Evolutionary conservation across 192 early-diverging fungal genomes (phyloP).

Genomic region (Coemansia erecta): DNA sequence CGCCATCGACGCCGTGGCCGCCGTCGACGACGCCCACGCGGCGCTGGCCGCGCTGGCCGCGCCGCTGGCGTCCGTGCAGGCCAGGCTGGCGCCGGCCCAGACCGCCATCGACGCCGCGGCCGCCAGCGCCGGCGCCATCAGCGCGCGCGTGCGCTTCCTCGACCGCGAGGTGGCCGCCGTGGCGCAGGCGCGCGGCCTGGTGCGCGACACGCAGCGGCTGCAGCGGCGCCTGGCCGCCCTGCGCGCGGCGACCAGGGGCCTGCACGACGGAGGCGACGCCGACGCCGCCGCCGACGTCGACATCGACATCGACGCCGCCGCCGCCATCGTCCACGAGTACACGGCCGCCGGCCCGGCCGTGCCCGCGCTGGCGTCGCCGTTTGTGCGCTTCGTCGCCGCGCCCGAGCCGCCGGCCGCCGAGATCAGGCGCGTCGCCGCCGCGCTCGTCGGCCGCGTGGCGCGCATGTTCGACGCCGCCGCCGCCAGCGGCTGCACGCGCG

Average conservation of each 20-base stretch:
- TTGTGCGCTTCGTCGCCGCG: constrained; percentile 36
- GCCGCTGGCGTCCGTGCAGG: constrained; percentile 4
- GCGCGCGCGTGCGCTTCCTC: constrained; percentile 78
- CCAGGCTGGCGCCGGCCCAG: constrained; percentile 28
- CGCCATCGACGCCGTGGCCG: constrained; percentile 15
- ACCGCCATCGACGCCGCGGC: constrained; percentile 46
- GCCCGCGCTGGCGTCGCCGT: constrained; percentile 22
- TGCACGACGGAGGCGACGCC: constrained; percentile 60
- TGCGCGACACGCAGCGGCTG: constrained; percentile 66
- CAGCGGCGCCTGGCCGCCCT: constrained; percentile 35
- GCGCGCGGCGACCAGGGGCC: constrained; percentile 25
- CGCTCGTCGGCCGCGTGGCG: constrained; percentile 69
- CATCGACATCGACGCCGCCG: constrained; percentile 61
- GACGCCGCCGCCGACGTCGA: constrained; percentile 26
- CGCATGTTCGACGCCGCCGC: constrained; percentile 81
- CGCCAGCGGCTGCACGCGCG: constrained; percentile 61
- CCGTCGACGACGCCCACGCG: constrained; percentile 17
- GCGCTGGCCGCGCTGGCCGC: constrained; percentile 15
- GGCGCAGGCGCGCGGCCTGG: constrained; percentile 63
- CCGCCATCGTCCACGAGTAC: constrained; percentile 39
- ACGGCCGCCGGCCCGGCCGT: constrained; percentile 16
- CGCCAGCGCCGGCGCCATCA: constrained; percentile 75
- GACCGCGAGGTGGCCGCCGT: constrained; percentile 80
- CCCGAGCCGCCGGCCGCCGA: constrained; percentile 49
- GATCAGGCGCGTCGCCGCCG: constrained; percentile 55